Percentiles rank a stretch among this genome's conserved stretches.
Evolutionary conservation across 78 protist genomes (phyloP).

Genomic region (Dictyostelium brefeldianum): DNA sequence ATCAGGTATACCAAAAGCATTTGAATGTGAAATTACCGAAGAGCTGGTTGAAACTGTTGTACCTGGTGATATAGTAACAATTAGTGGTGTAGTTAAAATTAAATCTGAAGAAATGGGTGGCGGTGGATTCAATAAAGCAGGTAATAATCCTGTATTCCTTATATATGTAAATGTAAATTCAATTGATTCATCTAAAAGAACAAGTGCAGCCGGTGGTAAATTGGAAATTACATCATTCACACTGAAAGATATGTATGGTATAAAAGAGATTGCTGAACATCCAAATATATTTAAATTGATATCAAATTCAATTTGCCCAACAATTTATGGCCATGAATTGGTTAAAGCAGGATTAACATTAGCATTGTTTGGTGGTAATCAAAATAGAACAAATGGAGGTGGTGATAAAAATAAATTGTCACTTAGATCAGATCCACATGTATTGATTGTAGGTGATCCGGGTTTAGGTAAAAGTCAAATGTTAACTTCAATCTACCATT

Average conservation of each 20-base stretch:
- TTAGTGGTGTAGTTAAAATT: conserved; percentile 95
- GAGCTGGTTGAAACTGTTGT: conserved; percentile 91
- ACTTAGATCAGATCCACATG: conserved; percentile 96
- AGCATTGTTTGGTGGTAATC: conserved; percentile 97
- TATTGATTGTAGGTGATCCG: conserved; percentile 99
- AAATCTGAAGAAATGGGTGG: conserved; percentile 56
- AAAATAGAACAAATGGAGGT: not conserved
- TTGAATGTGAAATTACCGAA: conserved; percentile 94
- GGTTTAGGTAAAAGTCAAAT: conserved; percentile 98
- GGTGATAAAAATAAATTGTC: conserved; percentile 55
- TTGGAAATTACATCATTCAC: conserved; percentile 42
- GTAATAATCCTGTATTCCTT: conserved; percentile 11
- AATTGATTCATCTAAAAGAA: conserved; percentile 69
- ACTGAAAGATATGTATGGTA: conserved; percentile 87
- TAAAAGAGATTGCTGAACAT: conserved; percentile 75
- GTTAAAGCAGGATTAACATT: conserved; percentile 97
- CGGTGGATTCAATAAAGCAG: not conserved
- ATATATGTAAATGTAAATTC: conserved; percentile 90
- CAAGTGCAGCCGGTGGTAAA: not conserved
- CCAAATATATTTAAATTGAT: conserved; percentile 89
- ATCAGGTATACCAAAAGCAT: conserved; percentile 96
- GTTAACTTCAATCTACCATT: conserved; percentile 88
- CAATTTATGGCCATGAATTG: conserved; percentile 97
- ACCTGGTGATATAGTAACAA: conserved; percentile 96
- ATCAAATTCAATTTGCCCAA: conserved; percentile 97